phyloP scores from a whole-genome alignment of 1,284 basidiomycete species.

The Irpex sp. region DNA sequence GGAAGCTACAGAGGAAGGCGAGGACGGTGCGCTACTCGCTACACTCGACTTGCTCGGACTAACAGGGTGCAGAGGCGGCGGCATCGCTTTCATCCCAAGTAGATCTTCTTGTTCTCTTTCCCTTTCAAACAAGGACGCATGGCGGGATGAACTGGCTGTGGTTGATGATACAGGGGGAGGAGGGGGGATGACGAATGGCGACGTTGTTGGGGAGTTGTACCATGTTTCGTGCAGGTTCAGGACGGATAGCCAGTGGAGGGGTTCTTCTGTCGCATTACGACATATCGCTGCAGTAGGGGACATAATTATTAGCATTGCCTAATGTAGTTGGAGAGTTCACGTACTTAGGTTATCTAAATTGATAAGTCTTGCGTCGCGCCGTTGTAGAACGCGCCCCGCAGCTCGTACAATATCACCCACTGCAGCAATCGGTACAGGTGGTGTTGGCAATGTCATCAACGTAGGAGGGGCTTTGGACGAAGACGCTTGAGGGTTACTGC shows the following conservation, averaged over 20 bases:
- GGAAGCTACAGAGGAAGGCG: conserved; percentile 11
- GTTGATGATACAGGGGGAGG: conserved; percentile 15
- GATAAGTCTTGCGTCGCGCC: conserved; percentile 44
- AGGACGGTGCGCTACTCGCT: conserved; percentile 12
- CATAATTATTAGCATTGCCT: too few relatives aligned
- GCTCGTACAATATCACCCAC: conserved; percentile 49
- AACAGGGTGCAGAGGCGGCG: conserved; percentile 4
- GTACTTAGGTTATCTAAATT: conserved; percentile 34
- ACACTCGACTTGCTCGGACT: conserved; percentile 16
- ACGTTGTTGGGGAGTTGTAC: conserved; percentile 38
- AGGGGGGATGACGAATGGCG: conserved; percentile 49
- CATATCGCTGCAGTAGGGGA: conserved; percentile 35
- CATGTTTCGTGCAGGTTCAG: conserved; percentile 46
- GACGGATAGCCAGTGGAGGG: conserved; percentile 53
- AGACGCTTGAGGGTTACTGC: neutral
- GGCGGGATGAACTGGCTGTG: too few relatives aligned
- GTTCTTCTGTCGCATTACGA: conserved; percentile 52
- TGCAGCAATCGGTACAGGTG: conserved; percentile 37
- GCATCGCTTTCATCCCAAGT: neutral
- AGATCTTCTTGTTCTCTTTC: neutral
- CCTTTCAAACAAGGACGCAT: too few relatives aligned
- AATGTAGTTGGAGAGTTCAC: too few relatives aligned
- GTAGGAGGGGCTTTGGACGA: conserved; percentile 1
- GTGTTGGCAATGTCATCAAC: conserved; percentile 6
- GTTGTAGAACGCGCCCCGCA: conserved; percentile 42